Base-by-base conservation (phyloP, 192 early-diverging fungal genomes). In the Globomyces pollinis-pini region DNA sequence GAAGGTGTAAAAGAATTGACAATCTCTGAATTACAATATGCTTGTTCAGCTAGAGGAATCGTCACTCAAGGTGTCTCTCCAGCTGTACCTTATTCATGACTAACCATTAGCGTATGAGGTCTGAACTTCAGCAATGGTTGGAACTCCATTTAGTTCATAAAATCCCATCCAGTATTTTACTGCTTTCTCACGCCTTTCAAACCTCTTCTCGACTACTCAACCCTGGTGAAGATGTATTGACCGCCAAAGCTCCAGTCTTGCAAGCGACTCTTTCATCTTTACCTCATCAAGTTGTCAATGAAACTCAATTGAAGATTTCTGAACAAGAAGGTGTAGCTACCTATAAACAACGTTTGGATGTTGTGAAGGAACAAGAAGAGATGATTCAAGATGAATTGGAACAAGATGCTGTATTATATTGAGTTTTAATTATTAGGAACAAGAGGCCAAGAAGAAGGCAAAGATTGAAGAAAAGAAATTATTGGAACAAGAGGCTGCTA, bases 341-440 rank as follows among this genome's bases (percentile, higher is more conserved):
- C 2, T 79, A 86, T 50, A 90, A 91, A 74, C 90, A 96, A 68
- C 89, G 91, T 73, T 79, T 96, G 39, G 89, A 93, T 53, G 90
- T 96, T 30, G 66, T 98, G 47, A 86, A 94, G 57, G 86, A 98
- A 69, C 95, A 98, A 71, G 89, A 98, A 69, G 93, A 98, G 64
- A 76, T 98, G 55, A 96, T 98, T 61, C 88, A 88, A 60, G 92
- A 96, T 59, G 95, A 98, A 70, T 78, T 84, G 38, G 91, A 85
- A 51, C 91, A 98, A 72, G 90, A 91, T 31, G 61, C 67, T 30
- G 72, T 76, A 60, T 33, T 28, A 34, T 21, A 38, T 5, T 7
- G 21, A 23, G 41, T n/a, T 29, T 56, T 24, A n/a, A 7, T 21
- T 15, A 6, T 23, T 77, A 86, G 67, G 80, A 77, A 45, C 75